Evolutionary conservation across 2,329 filamentous ascomycete genomes (phyloP).

Genomic region (Botryotinia narcissicola): DNA sequence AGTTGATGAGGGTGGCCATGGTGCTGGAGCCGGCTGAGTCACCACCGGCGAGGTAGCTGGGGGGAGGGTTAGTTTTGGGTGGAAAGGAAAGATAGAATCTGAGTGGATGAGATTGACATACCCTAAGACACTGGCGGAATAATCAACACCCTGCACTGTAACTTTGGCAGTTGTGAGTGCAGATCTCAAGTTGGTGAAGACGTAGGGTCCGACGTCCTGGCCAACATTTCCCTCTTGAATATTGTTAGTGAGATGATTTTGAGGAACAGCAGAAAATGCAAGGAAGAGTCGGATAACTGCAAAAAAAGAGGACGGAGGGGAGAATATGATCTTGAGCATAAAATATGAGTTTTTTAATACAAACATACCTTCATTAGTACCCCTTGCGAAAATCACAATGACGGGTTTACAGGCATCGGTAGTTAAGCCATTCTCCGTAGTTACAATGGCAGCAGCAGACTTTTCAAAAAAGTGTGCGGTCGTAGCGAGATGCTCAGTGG

Average conservation of each 20-base stretch:
- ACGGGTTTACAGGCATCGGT: conserved; percentile 12
- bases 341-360: not conserved
- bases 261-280: not conserved
- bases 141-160: conserved; percentile 37
- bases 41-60: conserved; percentile 10
- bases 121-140: conserved; percentile 36
- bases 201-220: conserved; percentile 36
- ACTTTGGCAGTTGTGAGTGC: conserved; percentile 27
- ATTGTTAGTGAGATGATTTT: not conserved
- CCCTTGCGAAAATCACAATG: conserved; percentile 47
- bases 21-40: not conserved
- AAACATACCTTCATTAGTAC: conserved; percentile 43
- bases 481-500: not conserved
- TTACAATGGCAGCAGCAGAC: not conserved
- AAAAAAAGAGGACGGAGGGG: not conserved
- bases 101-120: conserved; percentile 24
- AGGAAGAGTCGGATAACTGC: not conserved
- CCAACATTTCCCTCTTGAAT: conserved; percentile 44
- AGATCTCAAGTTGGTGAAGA: conserved; percentile 34
- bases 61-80: not conserved
- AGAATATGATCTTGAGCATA: not conserved
- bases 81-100: not conserved
- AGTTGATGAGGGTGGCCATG: conserved; percentile 37
- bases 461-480: not conserved
- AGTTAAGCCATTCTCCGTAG: conserved; percentile 15